Conservation (phyloP, 2,329 filamentous ascomycete species). For the Verticillium longisporum region DNA sequence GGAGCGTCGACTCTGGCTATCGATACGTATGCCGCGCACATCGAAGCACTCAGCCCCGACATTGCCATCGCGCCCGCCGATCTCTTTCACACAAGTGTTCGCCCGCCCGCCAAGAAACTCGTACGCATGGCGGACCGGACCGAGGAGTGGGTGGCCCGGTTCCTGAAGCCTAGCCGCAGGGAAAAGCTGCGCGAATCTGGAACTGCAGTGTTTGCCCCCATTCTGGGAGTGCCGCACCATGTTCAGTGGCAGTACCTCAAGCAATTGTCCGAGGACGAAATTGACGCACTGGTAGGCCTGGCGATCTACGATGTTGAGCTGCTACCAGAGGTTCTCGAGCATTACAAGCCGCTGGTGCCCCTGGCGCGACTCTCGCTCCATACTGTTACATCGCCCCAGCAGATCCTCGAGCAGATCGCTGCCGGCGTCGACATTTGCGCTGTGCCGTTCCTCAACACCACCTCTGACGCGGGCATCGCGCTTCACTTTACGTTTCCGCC, state of each 20-base stretch:
- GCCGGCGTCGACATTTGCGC: conserved; percentile 76
- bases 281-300: conserved; percentile 57
- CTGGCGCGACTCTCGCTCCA: conserved; percentile 73
- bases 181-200: conserved; percentile 19
- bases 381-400: conserved; percentile 63
- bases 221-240: conserved; percentile 68
- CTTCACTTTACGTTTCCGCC: conserved; percentile 70
- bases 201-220: conserved; percentile 51
- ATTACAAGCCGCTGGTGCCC: conserved; percentile 43
- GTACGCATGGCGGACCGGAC: conserved; percentile 82
- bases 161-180: conserved; percentile 41
- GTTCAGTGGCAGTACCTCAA: conserved; percentile 77
- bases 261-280: conserved; percentile 53
- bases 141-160: conserved; percentile 70
- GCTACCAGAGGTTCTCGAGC: conserved; percentile 57
- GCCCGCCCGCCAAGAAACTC: conserved; percentile 63
- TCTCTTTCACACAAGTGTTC: conserved; percentile 40
- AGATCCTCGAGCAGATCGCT: conserved; percentile 67
- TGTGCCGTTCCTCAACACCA: conserved; percentile 64
- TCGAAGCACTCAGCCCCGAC: conserved; percentile 66
- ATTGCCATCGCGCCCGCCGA: conserved; percentile 76
- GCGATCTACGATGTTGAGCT: conserved; percentile 72
- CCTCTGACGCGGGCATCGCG: conserved; percentile 81
- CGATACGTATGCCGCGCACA: conserved; percentile 60
- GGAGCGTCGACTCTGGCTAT: conserved; percentile 70